Evolutionary conservation across 805 yeast genomes (phyloP), one percentile per base, ranked within the genome.

Genomic region (Wickerhamiella qilinensis): DNA sequence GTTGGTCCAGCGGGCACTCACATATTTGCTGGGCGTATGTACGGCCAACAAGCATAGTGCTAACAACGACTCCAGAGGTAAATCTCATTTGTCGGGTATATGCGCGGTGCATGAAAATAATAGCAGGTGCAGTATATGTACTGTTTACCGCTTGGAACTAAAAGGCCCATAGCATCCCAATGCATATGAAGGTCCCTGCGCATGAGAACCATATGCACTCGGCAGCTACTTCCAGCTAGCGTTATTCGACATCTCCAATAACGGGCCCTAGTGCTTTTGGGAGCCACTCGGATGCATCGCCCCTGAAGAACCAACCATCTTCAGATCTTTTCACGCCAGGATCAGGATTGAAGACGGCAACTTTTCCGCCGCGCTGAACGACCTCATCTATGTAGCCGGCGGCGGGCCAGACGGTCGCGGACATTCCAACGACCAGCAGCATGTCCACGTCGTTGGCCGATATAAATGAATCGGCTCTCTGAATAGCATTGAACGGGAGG

Each of bases 371-470:
- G 40, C 73, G 73, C 42, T 64, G 64, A 43, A 62, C 62, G 2
- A 82, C 81, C 45, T 85, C 63, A 44, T 84, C 93, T 19, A 85
- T 86, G 54, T 82, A 85, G 11, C 93, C 82, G 43, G 86, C 84
- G 3, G 94, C 94, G 3, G 96, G 96, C 77, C 93, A 85, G 2
- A 80, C 85, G 0, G 75, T 64, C 4, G 88, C 83, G 24, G 86
- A 76, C 2, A 94, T 82, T 2, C 95, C 95, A 6, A 85, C 71
- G 14, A 85, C 93, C 37, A 84, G 59, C 3, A 83, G 74, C 50
- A 85, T 58, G 50, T 84, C 94, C 18, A 81, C 76, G 28, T 60
- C 60, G 20, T 62, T 62, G 9, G 61, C 50, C 46, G 71, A 67
- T 4, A 83, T 65, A 48, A 80, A 84, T 33, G 69, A 72, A 57